Evolutionary conservation across 2,329 filamentous ascomycete genomes (phyloP).

Genomic region (Domatiomyces globalis): DNA sequence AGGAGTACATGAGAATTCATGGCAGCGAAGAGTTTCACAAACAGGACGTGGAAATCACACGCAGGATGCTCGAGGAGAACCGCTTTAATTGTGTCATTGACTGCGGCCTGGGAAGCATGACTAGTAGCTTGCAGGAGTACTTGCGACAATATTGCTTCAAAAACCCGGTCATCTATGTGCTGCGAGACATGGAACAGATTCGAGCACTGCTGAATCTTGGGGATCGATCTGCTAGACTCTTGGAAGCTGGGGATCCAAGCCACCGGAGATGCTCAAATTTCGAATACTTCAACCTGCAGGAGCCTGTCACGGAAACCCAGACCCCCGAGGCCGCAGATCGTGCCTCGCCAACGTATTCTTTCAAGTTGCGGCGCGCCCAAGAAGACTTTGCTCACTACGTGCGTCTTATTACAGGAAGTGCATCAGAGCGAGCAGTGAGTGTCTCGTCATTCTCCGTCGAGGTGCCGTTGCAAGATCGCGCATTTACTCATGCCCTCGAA

Average conservation of each 20-base stretch:
- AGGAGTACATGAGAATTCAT: slow-evolving; percentile 28
- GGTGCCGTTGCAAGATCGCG: slow-evolving; percentile 43
- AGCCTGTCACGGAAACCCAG: slow-evolving; percentile 26
- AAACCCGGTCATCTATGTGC: slow-evolving; percentile 29
- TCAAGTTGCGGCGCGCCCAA: slow-evolving; percentile 39
- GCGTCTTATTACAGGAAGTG: slow-evolving; percentile 42
- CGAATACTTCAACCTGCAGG: slow-evolving; percentile 36
- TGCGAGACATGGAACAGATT: slow-evolving; percentile 29
- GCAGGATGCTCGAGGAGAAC: slow-evolving; percentile 32
- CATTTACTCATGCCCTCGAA: slow-evolving; percentile 31
- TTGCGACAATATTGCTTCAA: slow-evolving; percentile 25
- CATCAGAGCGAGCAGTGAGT: slow-evolving; percentile 34
- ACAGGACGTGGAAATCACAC: slow-evolving; percentile 29
- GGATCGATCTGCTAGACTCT: slow-evolving; percentile 29
- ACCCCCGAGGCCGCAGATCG: slow-evolving; percentile 26
- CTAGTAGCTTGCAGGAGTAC: slow-evolving; percentile 28
- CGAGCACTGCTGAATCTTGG: slow-evolving; percentile 30
- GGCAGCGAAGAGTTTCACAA: slow-evolving; percentile 31
- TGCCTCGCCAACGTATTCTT: slow-evolving; percentile 33
- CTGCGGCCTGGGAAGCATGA: slow-evolving; percentile 30
- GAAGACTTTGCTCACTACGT: slow-evolving; percentile 48
- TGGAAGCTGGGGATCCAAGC: slow-evolving; percentile 31
- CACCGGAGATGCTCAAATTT: slow-evolving; percentile 36
- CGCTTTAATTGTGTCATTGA: slow-evolving; percentile 30
- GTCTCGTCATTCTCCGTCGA: slow-evolving; percentile 50